These are phyloP conservation scores for Sporisorium iseilematis-ciliati DNA, from an alignment of 1,284 basidiomycete species.

Conservation along the genomic window DNA sequence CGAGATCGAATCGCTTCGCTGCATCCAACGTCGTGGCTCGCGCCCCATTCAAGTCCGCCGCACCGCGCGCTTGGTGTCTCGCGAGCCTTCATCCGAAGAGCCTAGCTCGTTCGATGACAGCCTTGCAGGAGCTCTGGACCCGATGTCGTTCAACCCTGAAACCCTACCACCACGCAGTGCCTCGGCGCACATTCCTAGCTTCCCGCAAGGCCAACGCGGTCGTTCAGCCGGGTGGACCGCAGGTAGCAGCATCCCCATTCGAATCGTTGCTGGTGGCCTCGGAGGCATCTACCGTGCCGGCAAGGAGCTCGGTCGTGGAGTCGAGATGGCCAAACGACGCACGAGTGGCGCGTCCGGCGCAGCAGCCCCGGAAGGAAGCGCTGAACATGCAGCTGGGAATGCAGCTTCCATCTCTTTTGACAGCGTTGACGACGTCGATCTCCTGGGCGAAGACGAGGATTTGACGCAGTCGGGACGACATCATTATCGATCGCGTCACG, in stretches of 20 bases:
- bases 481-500: background rate
- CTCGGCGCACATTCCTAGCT: conserved; percentile 42
- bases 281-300: conserved; percentile 50
- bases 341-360: conserved; percentile 28
- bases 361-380: background rate
- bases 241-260: conserved; percentile 50
- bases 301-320: conserved; percentile 48
- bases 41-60: conserved; percentile 37
- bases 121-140: conserved; percentile 38
- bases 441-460: conserved; percentile 34
- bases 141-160: conserved; percentile 30
- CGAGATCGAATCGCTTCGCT: conserved; percentile 3
- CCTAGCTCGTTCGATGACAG: conserved; percentile 32
- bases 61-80: conserved; percentile 33
- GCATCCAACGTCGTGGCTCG: conserved; percentile 24
- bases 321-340: conserved; percentile 40
- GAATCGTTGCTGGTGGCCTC: conserved; percentile 46
- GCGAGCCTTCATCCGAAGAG: conserved; percentile 21
- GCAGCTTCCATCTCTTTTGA: conserved; percentile 41
- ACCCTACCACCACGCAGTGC: conserved; percentile 23
- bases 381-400: background rate
- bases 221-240: conserved; percentile 41
- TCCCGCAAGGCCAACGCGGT: conserved; percentile 47
- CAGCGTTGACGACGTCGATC: conserved; percentile 33
- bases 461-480: conserved; percentile 1